Percentiles rank a stretch among this genome's conserved stretches.
These are phyloP conservation scores for Aspergillus arachidicola DNA, from an alignment of 2,329 filamentous ascomycete genomes.

Conservation along the genomic window DNA sequence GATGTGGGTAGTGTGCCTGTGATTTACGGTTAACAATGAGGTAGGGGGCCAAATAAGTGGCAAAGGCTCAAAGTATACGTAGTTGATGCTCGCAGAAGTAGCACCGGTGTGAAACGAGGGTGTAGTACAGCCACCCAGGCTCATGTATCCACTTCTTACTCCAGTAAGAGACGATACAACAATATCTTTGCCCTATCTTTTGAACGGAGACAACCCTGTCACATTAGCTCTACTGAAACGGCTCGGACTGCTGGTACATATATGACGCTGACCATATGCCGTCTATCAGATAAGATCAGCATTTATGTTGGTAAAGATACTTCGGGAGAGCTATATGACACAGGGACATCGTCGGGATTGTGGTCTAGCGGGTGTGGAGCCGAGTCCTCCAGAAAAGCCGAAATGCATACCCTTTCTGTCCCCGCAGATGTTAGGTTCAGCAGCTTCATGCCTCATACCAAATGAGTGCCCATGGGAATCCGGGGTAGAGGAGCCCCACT, in stretches of 20 bases:
- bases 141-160: not conserved
- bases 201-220: not conserved
- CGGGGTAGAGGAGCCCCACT: not conserved
- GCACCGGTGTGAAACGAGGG: not conserved
- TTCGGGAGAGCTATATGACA: too few relatives aligned
- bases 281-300: not conserved
- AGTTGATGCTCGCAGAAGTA: not conserved
- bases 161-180: not conserved
- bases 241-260: not conserved
- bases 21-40: not conserved
- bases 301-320: too few relatives aligned
- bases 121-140: not conserved
- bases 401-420: not conserved
- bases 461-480: not conserved
- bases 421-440: not conserved
- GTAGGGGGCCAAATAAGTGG: rapidly evolving
- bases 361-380: not conserved
- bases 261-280: not conserved
- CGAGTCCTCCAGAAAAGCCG: not conserved
- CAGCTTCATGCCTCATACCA: not conserved
- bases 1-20: not conserved
- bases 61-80: not conserved
- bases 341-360: not conserved
- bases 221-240: not conserved
- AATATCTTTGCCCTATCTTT: too few relatives aligned